Evolutionary conservation across 129 eudicot genomes (phyloP), one percentile per base, ranked within the genome.

Genomic region (Scalesia atractyloides): DNA sequence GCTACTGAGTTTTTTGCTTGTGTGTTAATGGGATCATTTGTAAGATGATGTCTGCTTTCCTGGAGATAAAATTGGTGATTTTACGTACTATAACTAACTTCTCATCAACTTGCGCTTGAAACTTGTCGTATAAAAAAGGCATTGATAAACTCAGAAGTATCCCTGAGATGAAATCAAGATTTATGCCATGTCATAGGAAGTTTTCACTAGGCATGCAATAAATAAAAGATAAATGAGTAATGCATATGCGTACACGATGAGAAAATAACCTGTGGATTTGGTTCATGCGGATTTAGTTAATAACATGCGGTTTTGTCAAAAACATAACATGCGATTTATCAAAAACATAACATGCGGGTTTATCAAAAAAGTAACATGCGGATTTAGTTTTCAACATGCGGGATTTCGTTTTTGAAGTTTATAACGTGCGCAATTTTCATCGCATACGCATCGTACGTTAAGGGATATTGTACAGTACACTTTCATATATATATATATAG

Each of bases 91-190:
- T 70, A 51, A 51, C 54, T 54, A 94, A 78, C 85, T 87, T 86
- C 16, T 84, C 91, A 81, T 86, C 98, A 60, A 94, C 87, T 77
- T 69, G 82, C 43, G 78, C 61, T 81, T 90, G 97, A 79, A 82
- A 84, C 82, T 66, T 94, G 43, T 90, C 86, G 51, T 87, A 94
- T 76, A 94, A 73, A 24, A 84, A 47, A 13, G 98, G 98, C 9
- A 94, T 78, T 18, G 97, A 90, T 70, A 90, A 73, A 79, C 96
- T 68, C 50, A 94, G 70, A 82, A 94, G 86, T 70, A 84, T 68
- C 54, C 89, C 98, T 94, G 85, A 70, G 47, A 51, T 39, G 60
- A 47, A 47, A 76, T 20, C 9, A 66, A 69, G 53, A 46, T 37
- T 51, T 26, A 46, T 13, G 9, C 65, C 14, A 66, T 56, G 73